Percentiles rank a stretch among this genome's conserved stretches.
Conservation (phyloP, 1,284 basidiomycete genomes). For the Bjerkandera adusta region DNA sequence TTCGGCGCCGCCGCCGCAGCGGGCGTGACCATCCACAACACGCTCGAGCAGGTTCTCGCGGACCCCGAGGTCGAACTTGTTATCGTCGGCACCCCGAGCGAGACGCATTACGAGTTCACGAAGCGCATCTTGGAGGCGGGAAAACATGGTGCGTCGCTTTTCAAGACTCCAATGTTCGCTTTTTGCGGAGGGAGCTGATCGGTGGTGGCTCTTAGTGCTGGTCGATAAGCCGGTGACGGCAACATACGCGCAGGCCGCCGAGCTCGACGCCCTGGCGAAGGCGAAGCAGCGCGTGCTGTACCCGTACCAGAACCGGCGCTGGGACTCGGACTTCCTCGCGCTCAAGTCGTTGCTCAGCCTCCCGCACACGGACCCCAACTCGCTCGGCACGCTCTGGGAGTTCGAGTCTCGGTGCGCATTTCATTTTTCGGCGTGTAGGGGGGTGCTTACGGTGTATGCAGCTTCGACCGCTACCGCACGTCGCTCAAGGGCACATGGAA, state of each 20-base stretch:
- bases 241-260: slow-evolving; percentile 60
- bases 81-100: slow-evolving; percentile 76
- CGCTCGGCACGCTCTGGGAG: slow-evolving; percentile 66
- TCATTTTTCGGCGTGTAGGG: neutral
- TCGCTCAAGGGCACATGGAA: slow-evolving; percentile 72
- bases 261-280: slow-evolving; percentile 66
- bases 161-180: neutral
- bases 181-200: neutral
- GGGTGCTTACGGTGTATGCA: slow-evolving; percentile 24
- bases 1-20: slow-evolving; percentile 48
- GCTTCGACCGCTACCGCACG: slow-evolving; percentile 77
- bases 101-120: slow-evolving; percentile 75
- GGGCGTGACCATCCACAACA: slow-evolving; percentile 49
- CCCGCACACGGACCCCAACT: slow-evolving; percentile 47
- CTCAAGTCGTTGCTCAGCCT: slow-evolving; percentile 63
- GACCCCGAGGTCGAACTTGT: slow-evolving; percentile 66
- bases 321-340: slow-evolving; percentile 82
- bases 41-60: slow-evolving; percentile 52
- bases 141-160: slow-evolving; percentile 62
- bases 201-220: slow-evolving; percentile 47
- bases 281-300: slow-evolving; percentile 68
- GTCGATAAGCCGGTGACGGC: slow-evolving; percentile 85
- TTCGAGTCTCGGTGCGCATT: slow-evolving; percentile 68
- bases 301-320: slow-evolving; percentile 81
- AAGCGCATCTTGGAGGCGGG: slow-evolving; percentile 67